Evolutionary conservation across 495 filamentous ascomycete species (phyloP).

Genomic region (Penicillium canescens): DNA sequence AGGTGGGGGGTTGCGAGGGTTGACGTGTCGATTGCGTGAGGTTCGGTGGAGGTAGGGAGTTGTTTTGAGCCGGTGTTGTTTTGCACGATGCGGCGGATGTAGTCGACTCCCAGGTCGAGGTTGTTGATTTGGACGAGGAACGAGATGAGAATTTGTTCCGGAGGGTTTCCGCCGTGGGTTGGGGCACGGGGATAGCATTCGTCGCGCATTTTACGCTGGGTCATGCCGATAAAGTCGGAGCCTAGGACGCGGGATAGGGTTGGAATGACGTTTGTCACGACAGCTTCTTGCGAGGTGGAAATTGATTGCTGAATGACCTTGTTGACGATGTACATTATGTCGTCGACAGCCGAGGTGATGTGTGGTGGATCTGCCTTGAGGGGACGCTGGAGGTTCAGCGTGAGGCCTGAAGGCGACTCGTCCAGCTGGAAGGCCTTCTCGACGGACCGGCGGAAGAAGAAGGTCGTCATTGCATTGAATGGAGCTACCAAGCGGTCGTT

Average conservation of each 20-base stretch:
- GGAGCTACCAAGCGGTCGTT: slow-evolving; percentile 67
- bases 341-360: slow-evolving; percentile 94
- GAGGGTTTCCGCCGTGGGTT: slow-evolving; percentile 74
- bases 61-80: slow-evolving; percentile 54
- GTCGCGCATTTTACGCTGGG: slow-evolving; percentile 95
- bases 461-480: slow-evolving; percentile 86
- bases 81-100: slow-evolving; percentile 81
- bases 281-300: slow-evolving; percentile 75
- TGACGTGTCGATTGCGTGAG: slow-evolving; percentile 7
- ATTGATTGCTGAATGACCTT: slow-evolving; percentile 83
- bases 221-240: slow-evolving; percentile 93
- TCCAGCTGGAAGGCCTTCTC: slow-evolving; percentile 99
- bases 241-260: slow-evolving; percentile 83
- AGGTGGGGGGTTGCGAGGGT: slow-evolving; percentile 38
- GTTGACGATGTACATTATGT: slow-evolving; percentile 99
- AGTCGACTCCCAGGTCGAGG: slow-evolving; percentile 86
- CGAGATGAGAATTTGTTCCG: slow-evolving; percentile 77
- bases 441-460: slow-evolving; percentile 93
- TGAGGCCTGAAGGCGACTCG: slow-evolving; percentile 80
- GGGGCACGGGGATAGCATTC: slow-evolving; percentile 81
- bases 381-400: slow-evolving; percentile 66
- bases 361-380: slow-evolving; percentile 76
- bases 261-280: slow-evolving; percentile 75
- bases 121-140: slow-evolving; percentile 96
- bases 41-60: slow-evolving; percentile 19